Evolutionary conservation across 139 green algal species (phyloP).

Genomic region (Zygnema circumcarinatum): DNA sequence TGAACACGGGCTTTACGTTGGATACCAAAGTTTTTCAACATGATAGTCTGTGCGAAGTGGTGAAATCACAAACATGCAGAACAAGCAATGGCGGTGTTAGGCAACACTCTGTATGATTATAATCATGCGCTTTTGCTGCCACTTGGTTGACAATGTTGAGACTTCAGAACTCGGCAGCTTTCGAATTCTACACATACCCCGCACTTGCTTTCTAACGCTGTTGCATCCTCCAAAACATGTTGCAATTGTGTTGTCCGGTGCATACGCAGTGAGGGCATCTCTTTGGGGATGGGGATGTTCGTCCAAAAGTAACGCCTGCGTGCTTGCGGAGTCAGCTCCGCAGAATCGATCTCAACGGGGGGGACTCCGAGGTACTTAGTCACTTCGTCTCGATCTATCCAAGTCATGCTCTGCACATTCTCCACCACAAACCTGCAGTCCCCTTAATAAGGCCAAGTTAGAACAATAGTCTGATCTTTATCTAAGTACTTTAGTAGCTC

Average conservation of each 20-base stretch:
- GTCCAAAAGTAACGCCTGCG: conserved; percentile 34
- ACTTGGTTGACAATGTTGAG: neutral
- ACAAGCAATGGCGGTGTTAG: neutral
- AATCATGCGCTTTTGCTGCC: neutral
- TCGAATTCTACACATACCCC: neutral
- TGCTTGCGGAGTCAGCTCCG: conserved; percentile 4
- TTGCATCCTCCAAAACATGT: neutral
- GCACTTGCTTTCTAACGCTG: neutral
- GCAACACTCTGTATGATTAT: neutral
- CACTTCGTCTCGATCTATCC: conserved; percentile 29
- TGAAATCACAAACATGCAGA: neutral
- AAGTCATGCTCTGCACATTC: conserved; percentile 41
- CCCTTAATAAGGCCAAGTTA: no score
- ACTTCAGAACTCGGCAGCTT: neutral
- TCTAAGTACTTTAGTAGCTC: no score
- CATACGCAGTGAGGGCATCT: neutral
- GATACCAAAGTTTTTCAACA: no score
- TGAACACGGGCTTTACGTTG: neutral
- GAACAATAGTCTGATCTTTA: no score
- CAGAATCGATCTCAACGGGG: conserved; percentile 21
- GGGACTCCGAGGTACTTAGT: conserved; percentile 30
- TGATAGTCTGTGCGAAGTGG: neutral
- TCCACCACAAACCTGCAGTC: conserved; percentile 53
- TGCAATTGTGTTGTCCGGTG: conserved; percentile 21
- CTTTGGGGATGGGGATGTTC: conserved; percentile 18